Evolutionary conservation across 164 flowering plant species (phyloP), one percentile per base, ranked within the genome.

Genomic region (grape (Vitis vinifera)): DNA sequence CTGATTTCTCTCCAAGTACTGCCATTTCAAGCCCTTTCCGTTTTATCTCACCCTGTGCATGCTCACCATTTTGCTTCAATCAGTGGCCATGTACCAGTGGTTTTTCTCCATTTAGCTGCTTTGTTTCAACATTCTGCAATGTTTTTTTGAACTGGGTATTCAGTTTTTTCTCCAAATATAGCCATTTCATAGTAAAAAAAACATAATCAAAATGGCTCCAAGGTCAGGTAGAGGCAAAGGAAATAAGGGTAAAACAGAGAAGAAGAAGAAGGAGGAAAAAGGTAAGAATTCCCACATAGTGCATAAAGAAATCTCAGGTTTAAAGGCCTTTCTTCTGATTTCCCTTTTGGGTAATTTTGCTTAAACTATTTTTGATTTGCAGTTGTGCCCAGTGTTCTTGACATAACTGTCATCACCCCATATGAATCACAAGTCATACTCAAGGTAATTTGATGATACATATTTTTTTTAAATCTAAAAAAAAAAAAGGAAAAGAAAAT

Each of bases 241-340:
- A 5, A 78, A 58, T 65, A 91, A 80, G 71, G 71, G 79, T 2
- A 91, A 86, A 66, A 69, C 86, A 27, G 95, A 93, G 61, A 90
- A 84, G 89, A 93, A 85, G 91, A 90, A 87, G 76, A 93, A 87
- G 64, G 97, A 91, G 71, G 95, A 88, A 75, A 93, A 89, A 83
- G 92, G 98, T 89, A 51, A n/a, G 64, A 11, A 16, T 31, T 19
- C 1, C 14, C 23, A 23, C 1, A 23, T 23, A 23, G 23, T 23
- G 23, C 23, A 23, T 23, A 23, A 23, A 23, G 23, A 23, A 23
- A 23, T 23, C 23, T 56, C 52, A 58, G n/a, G n/a, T 68, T 62
- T 31, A 16, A 6, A 66, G 12, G 23, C 48, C 48, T 44, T 11
- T 51, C 29, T 78, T 51, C 19, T 11, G 29, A 1, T 56, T 71